Base-by-base conservation (phyloP, 108 stramenopile genomes). In the Mediolabrus comicus region DNA sequence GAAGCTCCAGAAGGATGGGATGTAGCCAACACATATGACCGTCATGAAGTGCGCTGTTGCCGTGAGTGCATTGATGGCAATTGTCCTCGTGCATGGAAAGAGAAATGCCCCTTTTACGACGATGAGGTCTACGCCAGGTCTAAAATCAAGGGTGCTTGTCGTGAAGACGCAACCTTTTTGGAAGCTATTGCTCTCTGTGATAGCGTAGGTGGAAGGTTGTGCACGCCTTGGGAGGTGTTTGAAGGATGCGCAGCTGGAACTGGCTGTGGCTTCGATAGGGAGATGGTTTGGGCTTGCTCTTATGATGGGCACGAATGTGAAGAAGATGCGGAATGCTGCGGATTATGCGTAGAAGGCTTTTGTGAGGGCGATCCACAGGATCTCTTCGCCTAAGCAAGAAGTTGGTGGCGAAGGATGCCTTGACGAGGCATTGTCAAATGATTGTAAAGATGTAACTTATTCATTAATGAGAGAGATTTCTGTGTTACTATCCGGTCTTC, bases 401-500 rank as follows among this genome's bases (percentile, higher is more conserved):
- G n/a, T n/a, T n/a, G n/a, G n/a, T n/a, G n/a, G n/a, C n/a, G n/a
- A n/a, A n/a, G n/a, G n/a, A n/a, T n/a, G n/a, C n/a, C n/a, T n/a
- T n/a, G n/a, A 8, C 22, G 46, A 7, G 8, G 9, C 22, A 49
- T 22, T 8, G 4, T 12, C 31, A 19, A 35, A 30, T 0, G 29
- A 19, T 57, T 57, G 56, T 57, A 17, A 8, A 33, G 56, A 33
- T 30, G 56, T 33, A 32, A 32, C 32, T 57, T 57, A 57, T 8
- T 32, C 14, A 32, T 57, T 32, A 33, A 17, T 9, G 30, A 22
- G 53, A 54, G 2, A 2, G 14, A 2, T 13, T 6, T 38, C 11
- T 24, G 6, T 16, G 0, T 11, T 16, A 36, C 74, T 67, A 67
- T 24, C 78, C 77, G 12, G 69, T 62, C 67, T 84, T 84, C 77